A percentile compares a stretch with the other conserved stretches of the same genome.
These are phyloP conservation scores for Aspergillus funiculosus DNA, from an alignment of 495 filamentous ascomycete genomes.

Conservation along the genomic window DNA sequence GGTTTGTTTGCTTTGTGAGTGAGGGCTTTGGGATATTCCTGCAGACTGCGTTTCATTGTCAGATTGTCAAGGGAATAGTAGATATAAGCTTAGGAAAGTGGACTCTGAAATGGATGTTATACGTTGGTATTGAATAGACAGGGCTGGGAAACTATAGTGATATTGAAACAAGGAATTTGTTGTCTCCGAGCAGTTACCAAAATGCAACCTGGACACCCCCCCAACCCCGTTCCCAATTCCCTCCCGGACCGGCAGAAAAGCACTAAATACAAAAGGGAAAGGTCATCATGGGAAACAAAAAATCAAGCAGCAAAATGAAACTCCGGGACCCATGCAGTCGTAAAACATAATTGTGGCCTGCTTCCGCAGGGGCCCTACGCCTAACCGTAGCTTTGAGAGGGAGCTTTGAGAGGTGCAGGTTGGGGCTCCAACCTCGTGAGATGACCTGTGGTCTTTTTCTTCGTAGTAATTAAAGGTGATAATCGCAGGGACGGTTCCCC, in stretches of 20 bases:
- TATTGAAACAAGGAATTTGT: slow-evolving; percentile 5
- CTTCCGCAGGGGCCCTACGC: slow-evolving; percentile 14
- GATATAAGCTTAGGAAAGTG: not conserved
- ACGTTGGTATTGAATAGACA: slow-evolving; percentile 17
- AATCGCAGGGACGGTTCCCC: too few species aligned
- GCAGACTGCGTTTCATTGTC: too few species aligned
- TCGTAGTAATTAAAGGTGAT: too few species aligned
- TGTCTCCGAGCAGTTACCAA: slow-evolving; percentile 13
- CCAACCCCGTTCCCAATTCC: slow-evolving; percentile 9
- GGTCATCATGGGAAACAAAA: slow-evolving; percentile 5
- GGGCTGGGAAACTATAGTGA: slow-evolving; percentile 5
- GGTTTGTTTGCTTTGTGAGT: too few species aligned
- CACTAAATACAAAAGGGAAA: slow-evolving; percentile 22
- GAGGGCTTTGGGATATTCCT: too few species aligned
- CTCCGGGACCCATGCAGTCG: slow-evolving; percentile 43
- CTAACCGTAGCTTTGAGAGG: too few species aligned
- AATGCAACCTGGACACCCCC: slow-evolving; percentile 23
- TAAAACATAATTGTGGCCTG: slow-evolving; percentile 29
- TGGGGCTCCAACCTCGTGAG: too few species aligned
- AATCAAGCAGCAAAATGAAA: slow-evolving; percentile 17
- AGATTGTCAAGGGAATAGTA: too few species aligned
- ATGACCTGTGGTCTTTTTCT: too few species aligned
- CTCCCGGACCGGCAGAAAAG: slow-evolving; percentile 17
- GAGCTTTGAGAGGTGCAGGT: slow-evolving; percentile 5
- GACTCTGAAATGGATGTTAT: slow-evolving; percentile 13